Evolutionary conservation across 2,329 filamentous ascomycete species (phyloP), one percentile per base, ranked within the genome.

Genomic region (Fusarium marasasianum): DNA sequence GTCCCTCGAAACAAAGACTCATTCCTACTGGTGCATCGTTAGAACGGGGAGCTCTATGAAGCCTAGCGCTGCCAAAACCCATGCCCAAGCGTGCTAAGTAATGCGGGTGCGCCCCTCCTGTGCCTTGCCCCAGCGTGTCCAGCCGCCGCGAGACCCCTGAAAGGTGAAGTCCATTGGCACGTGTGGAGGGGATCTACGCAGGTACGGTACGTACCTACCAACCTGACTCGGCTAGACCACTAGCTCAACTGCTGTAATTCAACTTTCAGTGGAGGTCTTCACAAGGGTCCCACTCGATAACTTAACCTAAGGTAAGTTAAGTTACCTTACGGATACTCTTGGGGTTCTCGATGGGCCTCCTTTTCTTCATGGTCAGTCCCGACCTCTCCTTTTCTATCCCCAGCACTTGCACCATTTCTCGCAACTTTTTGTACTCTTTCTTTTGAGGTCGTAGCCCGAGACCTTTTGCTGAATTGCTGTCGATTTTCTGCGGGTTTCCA

Each of bases 301-400:
- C 63, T 71, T 71, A 68, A 26, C 24, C 24, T 26, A 26, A 67
- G 38, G 44, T 67, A 47, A 67, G 38, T 50, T 67, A 47, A 54
- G 35, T 40, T 62, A 54, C 13, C 31, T 51, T 35, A 51, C 33
- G 33, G 33, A 35, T 35, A 35, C 48, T 51, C 57, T 61, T 62
- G 40, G 26, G 66, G 68, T 63, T 68, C 58, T 76, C 63, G 65
- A 78, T 72, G 69, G 70, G 71, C 76, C 77, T 78, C 77, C 77
- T 78, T 78, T 78, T 78, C 64, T 48, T 61, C 54, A 63, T 70
- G 57, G 62, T 60, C 54, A 41, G 50, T 56, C 70, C 77, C 71
- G 71, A 68, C 74, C 75, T 79, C 76, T 70, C 66, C 71, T 69
- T 63, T 71, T 70, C 59, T 41, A 55, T 59, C 54, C 60, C 68